A percentile compares a stretch with the other conserved stretches of the same genome.
These are phyloP conservation scores for Cutaneotrichosporon spelunceum DNA, from an alignment of 1,284 basidiomycete species.

Conservation along the genomic window DNA sequence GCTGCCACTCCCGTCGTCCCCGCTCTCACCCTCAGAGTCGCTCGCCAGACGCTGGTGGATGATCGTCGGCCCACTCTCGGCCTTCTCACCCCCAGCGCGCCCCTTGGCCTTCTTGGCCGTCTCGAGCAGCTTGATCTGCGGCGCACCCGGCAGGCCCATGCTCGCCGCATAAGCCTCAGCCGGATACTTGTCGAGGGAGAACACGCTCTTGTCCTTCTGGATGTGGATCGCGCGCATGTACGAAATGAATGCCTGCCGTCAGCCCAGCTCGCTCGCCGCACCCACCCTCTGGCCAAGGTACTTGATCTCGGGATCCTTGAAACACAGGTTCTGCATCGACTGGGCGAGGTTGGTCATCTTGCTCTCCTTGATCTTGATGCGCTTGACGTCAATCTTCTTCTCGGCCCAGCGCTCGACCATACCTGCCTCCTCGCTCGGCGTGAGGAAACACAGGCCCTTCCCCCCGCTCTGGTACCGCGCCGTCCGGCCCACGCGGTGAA, in stretches of 20 bases:
- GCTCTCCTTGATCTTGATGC: constrained; percentile 86
- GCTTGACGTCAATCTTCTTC: constrained; percentile 71
- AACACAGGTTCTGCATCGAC: constrained; percentile 87
- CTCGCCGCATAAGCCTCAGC: constrained; percentile 81
- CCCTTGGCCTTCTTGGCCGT: constrained; percentile 41
- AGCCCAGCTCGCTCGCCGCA: constrained; percentile 20
- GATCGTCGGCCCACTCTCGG: constrained; percentile 16
- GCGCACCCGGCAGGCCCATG: constrained; percentile 88
- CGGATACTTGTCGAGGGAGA: constrained; percentile 79
- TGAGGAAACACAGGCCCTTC: constrained; percentile 75
- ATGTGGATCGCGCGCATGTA: constrained; percentile 90
- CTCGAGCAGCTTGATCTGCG: constrained; percentile 82
- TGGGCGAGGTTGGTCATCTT: constrained; percentile 79
- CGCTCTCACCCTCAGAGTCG: constrained; percentile 31
- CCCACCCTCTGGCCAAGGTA: constrained; percentile 87
- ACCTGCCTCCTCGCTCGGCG: constrained; percentile 89
- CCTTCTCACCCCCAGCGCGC: constrained; percentile 29
- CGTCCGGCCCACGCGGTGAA: constrained; percentile 93
- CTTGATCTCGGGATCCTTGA: constrained; percentile 95
- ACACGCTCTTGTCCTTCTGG: constrained; percentile 90
- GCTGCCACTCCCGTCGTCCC: constrained; percentile 33
- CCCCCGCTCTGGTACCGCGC: constrained; percentile 90
- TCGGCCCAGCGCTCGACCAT: constrained; percentile 69
- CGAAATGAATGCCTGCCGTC: constrained; percentile 83
- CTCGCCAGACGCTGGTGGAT: constrained; percentile 25